Evolutionary conservation across 129 eudicot species (phyloP).

Genomic region (Saposhnikovia divaricata): DNA sequence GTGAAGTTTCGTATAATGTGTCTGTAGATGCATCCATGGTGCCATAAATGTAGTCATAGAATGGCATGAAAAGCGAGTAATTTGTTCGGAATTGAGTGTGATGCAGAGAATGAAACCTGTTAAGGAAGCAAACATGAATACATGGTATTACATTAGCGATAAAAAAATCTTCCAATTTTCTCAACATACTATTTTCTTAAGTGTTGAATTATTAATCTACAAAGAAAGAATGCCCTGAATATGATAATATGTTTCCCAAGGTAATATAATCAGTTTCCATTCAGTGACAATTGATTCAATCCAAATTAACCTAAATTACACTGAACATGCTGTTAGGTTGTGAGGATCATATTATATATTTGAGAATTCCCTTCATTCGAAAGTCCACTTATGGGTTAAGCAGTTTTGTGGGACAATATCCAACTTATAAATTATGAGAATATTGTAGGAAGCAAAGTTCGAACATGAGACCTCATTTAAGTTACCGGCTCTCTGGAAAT

Average conservation of each 20-base stretch:
- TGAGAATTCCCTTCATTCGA: not conserved
- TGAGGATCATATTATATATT: too few relatives aligned
- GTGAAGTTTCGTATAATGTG: slow-evolving; percentile 38
- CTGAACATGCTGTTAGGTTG: too few relatives aligned
- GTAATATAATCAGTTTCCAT: not conserved
- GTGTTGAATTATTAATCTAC: not conserved
- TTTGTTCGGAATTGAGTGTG: slow-evolving; percentile 79
- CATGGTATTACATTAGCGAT: not conserved
- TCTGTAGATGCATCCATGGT: slow-evolving; percentile 54
- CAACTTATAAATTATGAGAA: too few relatives aligned
- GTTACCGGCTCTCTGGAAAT: too few relatives aligned
- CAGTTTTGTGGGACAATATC: too few relatives aligned
- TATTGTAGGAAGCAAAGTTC: too few relatives aligned
- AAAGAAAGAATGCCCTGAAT: not conserved
- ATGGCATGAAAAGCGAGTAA: slow-evolving; percentile 71
- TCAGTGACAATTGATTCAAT: too few relatives aligned
- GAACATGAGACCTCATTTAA: too few relatives aligned
- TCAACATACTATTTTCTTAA: not conserved
- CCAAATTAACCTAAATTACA: too few relatives aligned
- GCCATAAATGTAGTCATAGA: slow-evolving; percentile 60
- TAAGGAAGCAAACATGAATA: not conserved
- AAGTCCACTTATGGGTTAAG: too few relatives aligned
- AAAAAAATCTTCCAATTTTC: not conserved
- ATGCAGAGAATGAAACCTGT: slow-evolving; percentile 69
- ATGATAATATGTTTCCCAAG: not conserved